Conservation (phyloP, 768 basidiomycete species). For the Suillus tomentosus region DNA sequence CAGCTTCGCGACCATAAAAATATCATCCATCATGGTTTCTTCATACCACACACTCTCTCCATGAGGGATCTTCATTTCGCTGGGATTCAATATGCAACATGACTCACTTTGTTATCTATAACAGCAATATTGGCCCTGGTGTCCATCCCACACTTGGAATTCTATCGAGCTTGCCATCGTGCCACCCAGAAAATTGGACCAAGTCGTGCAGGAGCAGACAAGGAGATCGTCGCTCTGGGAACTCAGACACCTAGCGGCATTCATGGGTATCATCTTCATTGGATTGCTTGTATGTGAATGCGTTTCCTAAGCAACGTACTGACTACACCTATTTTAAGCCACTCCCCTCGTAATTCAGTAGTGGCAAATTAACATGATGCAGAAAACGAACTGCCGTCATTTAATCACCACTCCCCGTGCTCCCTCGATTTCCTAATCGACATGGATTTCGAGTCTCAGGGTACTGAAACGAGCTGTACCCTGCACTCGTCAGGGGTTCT, state of each 20-base stretch:
- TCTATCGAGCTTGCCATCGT: slow-evolving; percentile 46
- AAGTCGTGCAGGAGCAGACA: slow-evolving; percentile 31
- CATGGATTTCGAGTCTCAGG: slow-evolving; percentile 19
- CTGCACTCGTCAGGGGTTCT: slow-evolving; percentile 8
- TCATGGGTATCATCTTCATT: slow-evolving; percentile 39
- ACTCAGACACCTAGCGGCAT: slow-evolving; percentile 42
- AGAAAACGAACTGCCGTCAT: slow-evolving; percentile 39
- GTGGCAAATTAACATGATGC: slow-evolving; percentile 37
- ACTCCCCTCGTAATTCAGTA: slow-evolving; percentile 40
- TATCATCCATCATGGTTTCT: slow-evolving; percentile 6
- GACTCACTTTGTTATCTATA: slow-evolving; percentile 35
- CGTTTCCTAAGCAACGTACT: neutral
- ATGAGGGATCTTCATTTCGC: slow-evolving; percentile 35
- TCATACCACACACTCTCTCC: slow-evolving; percentile 23
- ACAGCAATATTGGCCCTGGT: slow-evolving; percentile 22
- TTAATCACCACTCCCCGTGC: slow-evolving; percentile 38
- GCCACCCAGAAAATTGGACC: slow-evolving; percentile 43
- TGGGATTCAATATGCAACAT: slow-evolving; percentile 38
- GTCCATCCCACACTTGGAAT: slow-evolving; percentile 43
- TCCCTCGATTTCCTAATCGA: slow-evolving; percentile 31
- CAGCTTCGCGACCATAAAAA: neutral
- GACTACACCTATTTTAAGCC: slow-evolving; percentile 25
- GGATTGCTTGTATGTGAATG: slow-evolving; percentile 36
- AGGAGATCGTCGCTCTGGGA: slow-evolving; percentile 39
- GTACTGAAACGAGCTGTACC: slow-evolving; percentile 10